Base-by-base conservation (phyloP, 345 rosid species). In the Carallia pectinifolia region DNA sequence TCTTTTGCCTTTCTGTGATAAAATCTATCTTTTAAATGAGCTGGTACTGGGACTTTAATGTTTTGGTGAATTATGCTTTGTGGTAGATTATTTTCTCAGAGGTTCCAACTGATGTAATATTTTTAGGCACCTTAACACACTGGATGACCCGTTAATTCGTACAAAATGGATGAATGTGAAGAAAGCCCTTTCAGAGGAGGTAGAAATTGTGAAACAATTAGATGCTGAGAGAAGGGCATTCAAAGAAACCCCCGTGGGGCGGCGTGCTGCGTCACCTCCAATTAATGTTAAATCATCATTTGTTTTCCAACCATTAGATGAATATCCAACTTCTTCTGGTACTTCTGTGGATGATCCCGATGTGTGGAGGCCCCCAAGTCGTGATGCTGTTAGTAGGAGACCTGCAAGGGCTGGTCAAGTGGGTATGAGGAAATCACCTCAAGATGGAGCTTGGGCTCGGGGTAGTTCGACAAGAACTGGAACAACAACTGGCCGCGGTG, bases 301-400 rank as follows among this genome's bases (percentile, higher is more conserved):
- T 81, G 91, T 92, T 58, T 96, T 96, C 76, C 99, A 96, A 81
- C 98, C 99, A 0, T 79, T 96, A 62, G 99, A 92, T 81, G 99
- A 96, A 86, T 96, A 92, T 78, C 97, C 94, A 1, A 86, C 95
- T 68, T 92, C 99, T 9, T 96, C 97, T 2, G 87, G 89, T 72
- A 87, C 81, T 74, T 81, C 94, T 6, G 79, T 92, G 80, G 98
- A 92, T 80, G 99, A 96, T 72, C 99, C 98, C 79, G 99, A 96
- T 89, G 98, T 96, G 37, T 96, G 99, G 99, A 83, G 97, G 86
- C 98, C 98, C n/a, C 99, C 96, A 6, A 92, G 94, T 40, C 87
- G 93, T 54, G 99, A 92, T 68, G 80, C 89, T 62, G 3, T 85
- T 2, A 83, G 74, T 66, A 85, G 98, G 76, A 87, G 99, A 84